These are phyloP conservation scores for Naganishia antarctica DNA, from an alignment of 768 basidiomycete genomes.

Conservation along the genomic window DNA sequence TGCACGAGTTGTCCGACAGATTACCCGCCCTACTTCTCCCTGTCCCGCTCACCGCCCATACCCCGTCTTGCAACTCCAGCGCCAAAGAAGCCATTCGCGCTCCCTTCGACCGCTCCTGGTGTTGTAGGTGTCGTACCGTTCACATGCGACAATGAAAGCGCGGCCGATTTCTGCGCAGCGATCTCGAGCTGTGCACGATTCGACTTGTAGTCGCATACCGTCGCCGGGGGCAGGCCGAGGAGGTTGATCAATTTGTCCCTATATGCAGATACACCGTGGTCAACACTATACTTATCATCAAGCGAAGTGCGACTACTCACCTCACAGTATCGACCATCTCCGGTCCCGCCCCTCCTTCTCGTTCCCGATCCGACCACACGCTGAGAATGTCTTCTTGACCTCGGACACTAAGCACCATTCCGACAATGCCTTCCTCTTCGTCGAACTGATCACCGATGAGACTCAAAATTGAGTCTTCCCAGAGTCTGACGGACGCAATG, in stretches of 20 bases:
- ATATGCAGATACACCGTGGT: conserved; percentile 29
- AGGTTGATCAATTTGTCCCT: conserved; percentile 77
- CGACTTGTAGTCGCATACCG: conserved; percentile 90
- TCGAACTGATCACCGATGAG: conserved; percentile 88
- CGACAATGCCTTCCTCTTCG: conserved; percentile 62
- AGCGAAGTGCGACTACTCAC: conserved; percentile 53
- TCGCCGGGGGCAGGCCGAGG: conserved; percentile 68
- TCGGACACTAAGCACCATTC: conserved; percentile 88
- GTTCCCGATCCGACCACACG: conserved; percentile 80
- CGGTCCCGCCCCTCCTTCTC: conserved; percentile 37
- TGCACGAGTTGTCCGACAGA: too few relatives aligned
- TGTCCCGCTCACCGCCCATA: conserved; percentile 5
- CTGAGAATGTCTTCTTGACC: conserved; percentile 91
- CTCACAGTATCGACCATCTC: conserved; percentile 71
- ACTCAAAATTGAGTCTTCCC: conserved; percentile 58
- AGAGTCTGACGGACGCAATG: conserved; percentile 30
- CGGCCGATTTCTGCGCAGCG: conserved; percentile 27
- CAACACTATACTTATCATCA: conserved; percentile 24
- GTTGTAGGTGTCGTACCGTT: conserved; percentile 4
- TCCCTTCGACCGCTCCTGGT: conserved; percentile 1
- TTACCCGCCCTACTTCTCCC: conserved; percentile 17
- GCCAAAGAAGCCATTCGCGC: conserved; percentile 1
- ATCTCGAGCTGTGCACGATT: conserved; percentile 53
- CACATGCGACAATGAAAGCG: not conserved
- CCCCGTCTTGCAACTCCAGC: conserved; percentile 2